Base-by-base conservation (phyloP, 2,329 filamentous ascomycete species). In the Elsinoe batatas region DNA sequence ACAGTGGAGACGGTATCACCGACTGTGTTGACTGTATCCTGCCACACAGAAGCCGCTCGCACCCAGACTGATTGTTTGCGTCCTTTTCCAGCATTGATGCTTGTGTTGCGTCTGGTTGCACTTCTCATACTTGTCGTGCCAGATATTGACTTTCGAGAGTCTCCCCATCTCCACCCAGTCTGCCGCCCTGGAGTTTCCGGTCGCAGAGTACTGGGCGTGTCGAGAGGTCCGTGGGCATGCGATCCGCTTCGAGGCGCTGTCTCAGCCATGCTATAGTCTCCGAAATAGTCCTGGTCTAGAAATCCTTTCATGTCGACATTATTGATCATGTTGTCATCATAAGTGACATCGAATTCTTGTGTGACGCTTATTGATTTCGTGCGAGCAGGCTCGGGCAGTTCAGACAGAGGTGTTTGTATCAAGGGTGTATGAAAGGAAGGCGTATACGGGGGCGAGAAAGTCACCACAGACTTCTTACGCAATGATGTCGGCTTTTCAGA, bases 131-230 rank as follows among this genome's bases (percentile, higher is more conserved):
- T 51, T 7, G 30, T 13, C 5, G 47, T 36, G 32, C 35, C 47
- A 12, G 32, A 37, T 10, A 51, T 51, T 6, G 47, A 38, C 32
- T 36, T 38, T 10, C 47, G 32, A 5, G 15, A 33, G 10, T 17
- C 47, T 22, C 47, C 47, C 47, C 47, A 51, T 51, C 47, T 37
- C 47, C 47, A 51, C 15, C 47, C 47, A 22, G 47, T 51, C 47
- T 51, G 47, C 5, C 47, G 26, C 13, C 47, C 47, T n/a, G 47
- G 47, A 3, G 47, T 51, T n/a, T 51, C 47, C 36, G 47, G 47
- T 20, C 15, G 47, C 13, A 51, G 11, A 17, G 47, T 36, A 33
- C 47, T 38, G 7, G 47, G 47, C 7, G 47, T 51, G 18, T 51
- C 47, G 8, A 51, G 33, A 22, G 47, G 47, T 12, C 47, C 47